Evolutionary conservation across 1,284 basidiomycete genomes (phyloP).

Genomic region (Ustilago vetiveriae): DNA sequence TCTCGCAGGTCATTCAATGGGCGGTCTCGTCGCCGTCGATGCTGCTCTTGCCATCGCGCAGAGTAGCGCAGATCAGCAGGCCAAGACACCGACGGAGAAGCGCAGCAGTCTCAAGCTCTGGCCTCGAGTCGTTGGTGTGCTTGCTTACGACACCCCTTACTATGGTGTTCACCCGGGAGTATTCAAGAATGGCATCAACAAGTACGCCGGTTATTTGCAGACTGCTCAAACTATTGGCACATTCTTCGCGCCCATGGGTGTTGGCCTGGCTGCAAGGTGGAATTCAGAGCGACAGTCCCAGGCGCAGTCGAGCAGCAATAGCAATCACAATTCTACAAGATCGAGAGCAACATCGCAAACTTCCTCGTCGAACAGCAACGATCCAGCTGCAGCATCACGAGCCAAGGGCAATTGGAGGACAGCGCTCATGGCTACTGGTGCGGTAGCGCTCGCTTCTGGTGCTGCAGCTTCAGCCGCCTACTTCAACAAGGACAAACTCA

Average conservation of each 20-base stretch:
- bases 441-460: constrained; percentile 76
- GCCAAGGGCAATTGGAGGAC: constrained; percentile 29
- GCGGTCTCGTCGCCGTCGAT: constrained; percentile 77
- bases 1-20: constrained; percentile 82
- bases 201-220: constrained; percentile 78
- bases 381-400: constrained; percentile 11
- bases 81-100: constrained; percentile 3
- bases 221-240: constrained; percentile 73
- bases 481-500: constrained; percentile 73
- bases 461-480: constrained; percentile 77
- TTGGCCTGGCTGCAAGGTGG: constrained; percentile 71
- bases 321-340: constrained; percentile 25
- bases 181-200: constrained; percentile 84
- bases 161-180: constrained; percentile 78
- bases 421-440: constrained; percentile 69
- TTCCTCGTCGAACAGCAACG: too few species aligned
- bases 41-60: constrained; percentile 71
- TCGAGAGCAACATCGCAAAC: constrained; percentile 38
- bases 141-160: constrained; percentile 84
- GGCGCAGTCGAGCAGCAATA: background rate
- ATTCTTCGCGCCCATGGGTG: constrained; percentile 67
- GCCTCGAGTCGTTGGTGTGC: constrained; percentile 81
- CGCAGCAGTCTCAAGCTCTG: constrained; percentile 74
- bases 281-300: constrained; percentile 50
- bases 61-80: constrained; percentile 18